Conservation (phyloP, 306 rosid genomes). For the Alnus rubra region DNA sequence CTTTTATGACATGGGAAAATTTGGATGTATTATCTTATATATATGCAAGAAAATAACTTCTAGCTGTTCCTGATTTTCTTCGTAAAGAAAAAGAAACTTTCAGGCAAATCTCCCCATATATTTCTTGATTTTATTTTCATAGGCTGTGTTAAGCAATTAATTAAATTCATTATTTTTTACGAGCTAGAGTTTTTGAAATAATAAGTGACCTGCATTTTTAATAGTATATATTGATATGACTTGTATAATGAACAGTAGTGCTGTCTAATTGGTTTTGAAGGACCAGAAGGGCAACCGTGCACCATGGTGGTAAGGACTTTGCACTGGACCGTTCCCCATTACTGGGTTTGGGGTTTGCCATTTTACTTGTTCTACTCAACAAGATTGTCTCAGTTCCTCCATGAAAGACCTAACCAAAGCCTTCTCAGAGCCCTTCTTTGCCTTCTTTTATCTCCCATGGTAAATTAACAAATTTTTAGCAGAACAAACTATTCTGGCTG, state of each 20-base stretch:
- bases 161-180: no score
- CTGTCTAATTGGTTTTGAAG: conserved; percentile 32
- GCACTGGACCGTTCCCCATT: conserved; percentile 85
- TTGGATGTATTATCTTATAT: background rate
- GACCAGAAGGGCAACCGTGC: conserved; percentile 67
- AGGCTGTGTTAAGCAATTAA: no score
- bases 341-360: conserved; percentile 86
- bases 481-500: background rate
- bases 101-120: background rate
- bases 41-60: background rate
- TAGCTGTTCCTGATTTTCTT: background rate
- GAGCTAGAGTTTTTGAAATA: no score
- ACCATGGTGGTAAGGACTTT: conserved; percentile 71
- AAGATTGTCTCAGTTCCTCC: conserved; percentile 44
- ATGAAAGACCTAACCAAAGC: conserved; percentile 57
- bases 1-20: background rate
- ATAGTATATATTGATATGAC: no score
- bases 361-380: conserved; percentile 54
- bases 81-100: background rate
- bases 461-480: background rate
- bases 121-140: background rate
- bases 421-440: conserved; percentile 56
- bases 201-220: no score
- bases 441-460: conserved; percentile 63
- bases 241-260: background rate